Evolutionary conservation across 345 rosid genomes (phyloP), one percentile per base, ranked within the genome.

Genomic region (Boechera divaricarpa): DNA sequence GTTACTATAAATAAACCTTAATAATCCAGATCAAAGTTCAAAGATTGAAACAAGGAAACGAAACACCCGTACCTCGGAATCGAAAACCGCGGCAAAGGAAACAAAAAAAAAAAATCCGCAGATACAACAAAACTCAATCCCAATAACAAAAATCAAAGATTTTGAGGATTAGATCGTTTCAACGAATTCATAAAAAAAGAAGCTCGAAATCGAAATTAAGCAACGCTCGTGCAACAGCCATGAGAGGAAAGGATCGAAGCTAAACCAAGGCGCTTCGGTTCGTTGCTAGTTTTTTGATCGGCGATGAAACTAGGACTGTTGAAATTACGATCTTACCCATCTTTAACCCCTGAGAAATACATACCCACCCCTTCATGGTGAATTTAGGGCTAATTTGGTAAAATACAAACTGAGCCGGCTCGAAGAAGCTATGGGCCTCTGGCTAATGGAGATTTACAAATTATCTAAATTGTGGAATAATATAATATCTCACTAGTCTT

Each of bases 241-340:
- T 76, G 85, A 65, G 86, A 83, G 80, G 88, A 75, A 76, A 87
- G 81, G 79, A 85, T 70, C 76, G 66, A 44, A 72, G 69, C 80
- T 44, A 48, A 70, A 63, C 76, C 47, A 44, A 70, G 42, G 65
- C 47, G 59, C 49, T 72, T 82, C 75, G 70, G 79, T 83, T 82
- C 75, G 70, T 82, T 84, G 86, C 67, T 79, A 1, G 70, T n/a
- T 87, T 21, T 88, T 82, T 89, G 93, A 88, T 93, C 97, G 97
- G 90, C 89, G 88, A 87, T 83, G 89, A 81, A 87, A 81, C 79
- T 85, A 76, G 74, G 38, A 31, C 11, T 5, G 0, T 0, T 0
- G 36, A 67, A 86, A 80, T 83, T 76, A 86, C 93, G 5, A 0
- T 70, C 67, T 57, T 86, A 60, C 82, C 93, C 97, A 64, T n/a